Evolutionary conservation across 2,329 filamentous ascomycete genomes (phyloP), one percentile per base, ranked within the genome.

Genomic region (Sclerotinia trifoliorum): DNA sequence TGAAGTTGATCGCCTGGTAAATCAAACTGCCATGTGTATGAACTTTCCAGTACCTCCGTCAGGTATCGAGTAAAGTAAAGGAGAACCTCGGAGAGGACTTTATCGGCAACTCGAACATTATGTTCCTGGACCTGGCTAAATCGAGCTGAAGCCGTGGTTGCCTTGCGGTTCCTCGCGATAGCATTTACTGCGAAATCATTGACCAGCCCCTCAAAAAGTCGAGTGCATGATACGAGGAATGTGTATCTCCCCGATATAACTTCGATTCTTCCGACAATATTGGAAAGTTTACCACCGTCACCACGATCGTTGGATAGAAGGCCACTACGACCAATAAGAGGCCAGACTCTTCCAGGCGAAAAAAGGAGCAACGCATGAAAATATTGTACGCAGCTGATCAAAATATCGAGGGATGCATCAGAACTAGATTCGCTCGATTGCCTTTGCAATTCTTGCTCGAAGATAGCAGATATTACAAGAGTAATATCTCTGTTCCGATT

Each of bases 271-370:
- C 91, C 91, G 3, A 96, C 86, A 64, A 98, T 88, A 62, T 88
- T 88, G 51, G 89, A 87, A 70, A 99, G 84, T 70, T 90, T 89
- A 15, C 93, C 92, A 19, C 56, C 91, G 21, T 24, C 89, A 71
- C 89, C 89, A 13, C 91, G 89, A 72, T 93, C 89, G 7, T 88
- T 86, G 73, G 91, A 90, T 57, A 99, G 83, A 24, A 99, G 82
- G 71, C 89, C 88, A 77, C 92, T 96, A 68, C 92, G 88, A 4
- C 90, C 88, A 74, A 99, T 85, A 77, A 94, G 92, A 4, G 94
- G 93, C 94, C 95, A 98, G 7, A 97, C 88, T 69, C 94, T 85
- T 68, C 90, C 91, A 0, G 95, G 94, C 64, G 90, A 87, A n/a
- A 90, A 74, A 13, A 85, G 83, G 35, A 95, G 79, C 24, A 96